A percentile compares a stretch with the other conserved stretches of the same genome.
phyloP scores from a whole-genome alignment of 1,139 yeast genomes.

The Lodderomyces jiufengensis region DNA sequence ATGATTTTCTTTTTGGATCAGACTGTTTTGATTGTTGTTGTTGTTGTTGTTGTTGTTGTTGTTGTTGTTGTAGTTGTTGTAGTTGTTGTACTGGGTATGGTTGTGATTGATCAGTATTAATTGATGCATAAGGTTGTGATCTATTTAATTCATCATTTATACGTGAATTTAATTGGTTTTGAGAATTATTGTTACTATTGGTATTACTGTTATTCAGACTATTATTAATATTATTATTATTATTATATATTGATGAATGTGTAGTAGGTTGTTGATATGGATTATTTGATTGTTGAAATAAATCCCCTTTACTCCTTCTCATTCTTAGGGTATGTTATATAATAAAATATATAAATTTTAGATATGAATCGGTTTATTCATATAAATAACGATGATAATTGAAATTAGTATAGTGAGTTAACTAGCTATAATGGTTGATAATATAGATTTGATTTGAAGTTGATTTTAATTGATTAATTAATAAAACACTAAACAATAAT shows the following conservation, averaged over 20 bases:
- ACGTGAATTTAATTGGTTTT: constrained; percentile 15
- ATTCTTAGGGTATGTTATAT: too few species aligned
- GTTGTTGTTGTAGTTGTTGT: background rate
- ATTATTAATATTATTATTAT: too few species aligned
- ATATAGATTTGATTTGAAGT: too few species aligned
- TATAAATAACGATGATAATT: too few species aligned
- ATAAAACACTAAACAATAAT: too few species aligned
- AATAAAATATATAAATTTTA: too few species aligned
- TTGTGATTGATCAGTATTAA: constrained; percentile 1
- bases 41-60: background rate
- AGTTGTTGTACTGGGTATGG: background rate
- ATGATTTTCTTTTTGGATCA: constrained; percentile 23
- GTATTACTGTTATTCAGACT: too few species aligned
- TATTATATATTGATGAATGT: constrained; percentile 9
- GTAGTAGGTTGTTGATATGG: constrained; percentile 22
- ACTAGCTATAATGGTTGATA: too few species aligned
- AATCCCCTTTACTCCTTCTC: too few species aligned
- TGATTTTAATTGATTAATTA: too few species aligned
- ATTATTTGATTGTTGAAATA: constrained; percentile 41
- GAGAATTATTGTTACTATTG: constrained; percentile 15
- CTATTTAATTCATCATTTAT: constrained; percentile 32
- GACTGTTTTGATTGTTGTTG: constrained; percentile 3
- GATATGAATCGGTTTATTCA: too few species aligned
- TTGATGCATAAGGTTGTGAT: constrained; percentile 30
- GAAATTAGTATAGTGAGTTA: too few species aligned